phyloP scores from a whole-genome alignment of 2,329 filamentous ascomycete genomes.

The Westerdykella ornata region DNA sequence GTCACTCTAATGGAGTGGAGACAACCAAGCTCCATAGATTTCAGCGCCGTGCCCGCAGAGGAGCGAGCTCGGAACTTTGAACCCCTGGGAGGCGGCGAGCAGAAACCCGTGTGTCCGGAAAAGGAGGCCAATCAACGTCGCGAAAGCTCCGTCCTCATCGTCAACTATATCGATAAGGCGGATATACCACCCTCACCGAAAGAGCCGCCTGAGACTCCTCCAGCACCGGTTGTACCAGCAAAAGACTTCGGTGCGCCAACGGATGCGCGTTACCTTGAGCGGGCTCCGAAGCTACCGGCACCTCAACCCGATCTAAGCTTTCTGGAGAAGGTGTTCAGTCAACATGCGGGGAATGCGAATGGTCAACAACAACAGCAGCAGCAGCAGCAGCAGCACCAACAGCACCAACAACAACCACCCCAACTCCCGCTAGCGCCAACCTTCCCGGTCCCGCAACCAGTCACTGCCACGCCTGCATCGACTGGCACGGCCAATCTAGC shows the following conservation, averaged over 20 bases:
- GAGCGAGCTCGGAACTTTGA: conserved; percentile 42
- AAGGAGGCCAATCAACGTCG: conserved; percentile 40
- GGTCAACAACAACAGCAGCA: conserved; percentile 3
- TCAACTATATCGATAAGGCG: conserved; percentile 40
- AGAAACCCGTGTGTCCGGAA: conserved; percentile 38
- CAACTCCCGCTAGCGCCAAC: no score
- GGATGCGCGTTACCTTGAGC: conserved; percentile 16
- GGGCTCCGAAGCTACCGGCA: conserved; percentile 17
- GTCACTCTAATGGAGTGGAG: conserved; percentile 34
- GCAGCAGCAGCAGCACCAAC: not conserved
- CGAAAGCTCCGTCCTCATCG: conserved; percentile 44
- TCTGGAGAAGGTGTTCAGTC: conserved; percentile 26
- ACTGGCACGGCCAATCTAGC: conserved; percentile 15
- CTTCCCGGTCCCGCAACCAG: conserved; percentile 12
- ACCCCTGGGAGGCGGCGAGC: conserved; percentile 41
- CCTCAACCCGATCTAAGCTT: conserved; percentile 17
- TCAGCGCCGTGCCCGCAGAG: conserved; percentile 36
- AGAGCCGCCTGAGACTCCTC: conserved; percentile 38
- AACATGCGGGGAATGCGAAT: conserved; percentile 2
- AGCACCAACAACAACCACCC: no score
- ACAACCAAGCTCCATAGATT: conserved; percentile 38
- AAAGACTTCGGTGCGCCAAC: conserved; percentile 37
- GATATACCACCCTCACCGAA: conserved; percentile 45
- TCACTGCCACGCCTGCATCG: conserved; percentile 9
- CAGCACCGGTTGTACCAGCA: conserved; percentile 18